A percentile compares a stretch with the other conserved stretches of the same genome.
phyloP scores from a whole-genome alignment of 257 asterid genomes.

The Eustoma russellianum region DNA sequence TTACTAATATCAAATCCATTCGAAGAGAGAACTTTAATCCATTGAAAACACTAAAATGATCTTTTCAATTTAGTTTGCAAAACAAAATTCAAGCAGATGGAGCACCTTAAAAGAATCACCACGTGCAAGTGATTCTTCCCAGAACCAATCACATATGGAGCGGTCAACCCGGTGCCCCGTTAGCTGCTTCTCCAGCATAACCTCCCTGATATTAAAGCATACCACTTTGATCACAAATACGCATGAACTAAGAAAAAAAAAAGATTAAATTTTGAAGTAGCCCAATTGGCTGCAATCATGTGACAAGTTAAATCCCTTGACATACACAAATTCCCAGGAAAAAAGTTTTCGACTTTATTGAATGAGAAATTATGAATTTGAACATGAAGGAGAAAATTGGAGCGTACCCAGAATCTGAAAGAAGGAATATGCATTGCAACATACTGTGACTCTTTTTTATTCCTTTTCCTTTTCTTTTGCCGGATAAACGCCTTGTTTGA shows the following conservation, averaged over 20 bases:
- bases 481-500: too few species aligned
- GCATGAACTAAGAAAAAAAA: neutral
- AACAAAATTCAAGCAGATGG: constrained; percentile 4
- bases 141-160: constrained; percentile 90
- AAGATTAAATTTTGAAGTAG: neutral
- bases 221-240: constrained; percentile 11
- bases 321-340: neutral
- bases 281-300: neutral
- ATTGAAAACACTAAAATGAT: too few species aligned
- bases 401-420: constrained; percentile 92
- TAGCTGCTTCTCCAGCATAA: constrained; percentile 90
- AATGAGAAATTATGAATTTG: neutral
- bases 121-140: constrained; percentile 84
- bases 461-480: too few species aligned
- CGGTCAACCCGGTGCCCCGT: constrained; percentile 92
- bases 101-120: constrained; percentile 90
- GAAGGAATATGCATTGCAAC: constrained; percentile 96
- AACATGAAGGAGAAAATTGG: constrained; percentile 7
- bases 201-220: constrained; percentile 56
- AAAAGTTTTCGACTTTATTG: neutral
- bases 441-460: constrained; percentile 11
- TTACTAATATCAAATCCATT: neutral
- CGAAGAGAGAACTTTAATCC: neutral
- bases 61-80: too few species aligned
- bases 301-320: neutral